Evolutionary conservation across 495 filamentous ascomycete species (phyloP), one percentile per base, ranked within the genome.

Genomic region (Entonaema liquescens): DNA sequence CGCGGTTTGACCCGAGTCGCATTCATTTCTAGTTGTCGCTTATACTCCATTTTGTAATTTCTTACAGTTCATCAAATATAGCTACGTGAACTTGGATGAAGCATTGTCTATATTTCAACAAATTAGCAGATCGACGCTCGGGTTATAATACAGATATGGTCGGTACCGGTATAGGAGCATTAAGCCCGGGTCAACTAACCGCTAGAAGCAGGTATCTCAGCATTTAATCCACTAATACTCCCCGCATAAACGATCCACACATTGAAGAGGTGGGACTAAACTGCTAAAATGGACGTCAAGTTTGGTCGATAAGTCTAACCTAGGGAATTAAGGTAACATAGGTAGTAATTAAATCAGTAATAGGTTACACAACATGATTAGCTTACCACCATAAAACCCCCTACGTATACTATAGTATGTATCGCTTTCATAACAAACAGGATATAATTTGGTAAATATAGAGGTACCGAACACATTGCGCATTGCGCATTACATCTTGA

Each of bases 1-100:
- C 91, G 86, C 2, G 92, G 91, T 66, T 85, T 86, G 66, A 82
- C 52, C 11, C 52, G 71, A 0, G 56, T 13, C 0, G 57, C 23
- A 2, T 52, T 52, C 71, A 28, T 13, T n/a, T 53, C 44, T 13
- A 76, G 25, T 57, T 68, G 55, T 3, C 15, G 38, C n/a, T 62
- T 68, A 21, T 65, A 62, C 31, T 62, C 65, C 70, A 72, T 72
- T 40, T 53, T 62, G 3, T 23, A 21, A 11, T 19, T 47, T 47
- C 9, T 1, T 47, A 23, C 3, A 47, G 7, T 19, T 44, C 7
- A 21, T 44, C 17, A 0, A 44, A 11, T 6, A 44, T 3, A 44
- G n/a, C n/a, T n/a, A n/a, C n/a, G n/a, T n/a, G n/a, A 38, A 38
- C 13, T 5, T n/a, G 3, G n/a, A 38, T 38, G 13, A 38, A 53